Base-by-base conservation (phyloP, 805 yeast species). In the Pichia nanzhaoensis region DNA sequence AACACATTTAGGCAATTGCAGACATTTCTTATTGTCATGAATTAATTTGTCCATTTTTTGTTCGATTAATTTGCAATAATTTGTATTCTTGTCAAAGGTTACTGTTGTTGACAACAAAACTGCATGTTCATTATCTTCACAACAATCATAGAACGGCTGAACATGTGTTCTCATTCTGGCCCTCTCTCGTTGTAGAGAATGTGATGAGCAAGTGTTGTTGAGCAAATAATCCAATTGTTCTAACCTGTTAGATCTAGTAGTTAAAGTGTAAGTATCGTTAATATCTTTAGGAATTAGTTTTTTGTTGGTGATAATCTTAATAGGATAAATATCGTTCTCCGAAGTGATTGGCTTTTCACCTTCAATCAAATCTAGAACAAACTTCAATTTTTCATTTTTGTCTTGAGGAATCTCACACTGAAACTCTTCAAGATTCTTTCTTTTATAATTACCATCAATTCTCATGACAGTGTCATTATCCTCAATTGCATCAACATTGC, bases 91-190 rank as follows among this genome's bases (percentile, higher is more conserved):
- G 42, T 62, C 60, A 45, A 57, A 56, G 16, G 37, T 49, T 5
- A 48, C 63, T 41, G 42, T 51, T n/a, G 51, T 31, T 7, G 55
- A 48, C 18, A 55, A 47, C 49, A 55, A 24, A 22, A 54, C 50
- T 1, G 60, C 57, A 50, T 76, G 78, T 35, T 57, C 55, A 12
- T 47, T 34, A 40, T 71, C 67, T 41, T 70, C 67, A 51, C 86
- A 80, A 17, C 76, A 74, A 18, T 73, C 76, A 45, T 64, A 61
- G 53, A 77, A 79, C 4, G 77, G 75, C 32, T 59, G 59, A 16
- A 55, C 54, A 2, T 59, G 49, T 0, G 80, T 70, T 24, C 68
- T 66, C 16, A 63, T 41, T 40, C 61, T 55, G 0, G 71, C 65
- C 39, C 73, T 63, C 36, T 71, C 69, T 27, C 64, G 63, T 2